phyloP scores from a whole-genome alignment of 129 eudicot genomes.

The Tagetes erecta region DNA sequence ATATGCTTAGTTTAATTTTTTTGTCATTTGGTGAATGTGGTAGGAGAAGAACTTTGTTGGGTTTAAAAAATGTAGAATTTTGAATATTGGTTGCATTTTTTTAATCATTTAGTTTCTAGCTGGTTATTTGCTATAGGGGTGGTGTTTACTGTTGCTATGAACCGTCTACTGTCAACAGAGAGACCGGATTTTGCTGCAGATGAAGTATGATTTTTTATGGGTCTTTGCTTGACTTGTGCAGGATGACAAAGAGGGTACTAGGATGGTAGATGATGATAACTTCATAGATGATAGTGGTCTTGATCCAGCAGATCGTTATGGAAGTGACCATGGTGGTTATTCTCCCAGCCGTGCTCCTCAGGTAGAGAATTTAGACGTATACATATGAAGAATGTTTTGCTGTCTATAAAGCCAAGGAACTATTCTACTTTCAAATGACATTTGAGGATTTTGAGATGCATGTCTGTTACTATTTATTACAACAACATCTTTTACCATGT shows the following conservation, averaged over 20 bases:
- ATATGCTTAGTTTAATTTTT: neutral
- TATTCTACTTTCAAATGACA: neutral
- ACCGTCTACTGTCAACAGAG: neutral
- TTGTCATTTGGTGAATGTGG: slow-evolving; percentile 9
- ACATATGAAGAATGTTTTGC: neutral
- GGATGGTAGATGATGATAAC: slow-evolving; percentile 79
- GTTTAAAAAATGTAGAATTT: neutral
- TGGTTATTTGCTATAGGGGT: neutral
- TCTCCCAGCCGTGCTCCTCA: slow-evolving; percentile 88
- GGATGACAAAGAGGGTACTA: slow-evolving; percentile 82
- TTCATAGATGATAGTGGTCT: slow-evolving; percentile 93
- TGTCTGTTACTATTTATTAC: slow-evolving; percentile 15
- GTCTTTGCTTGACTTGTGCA: slow-evolving; percentile 27
- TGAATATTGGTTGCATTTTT: neutral
- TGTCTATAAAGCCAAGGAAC: neutral
- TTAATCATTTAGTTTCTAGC: neutral
- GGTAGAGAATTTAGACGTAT: slow-evolving; percentile 34
- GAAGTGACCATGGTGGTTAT: slow-evolving; percentile 60
- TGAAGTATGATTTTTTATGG: neutral
- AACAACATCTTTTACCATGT: neutral
- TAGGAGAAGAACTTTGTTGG: neutral
- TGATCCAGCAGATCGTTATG: slow-evolving; percentile 77
- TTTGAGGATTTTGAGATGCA: slow-evolving; percentile 1
- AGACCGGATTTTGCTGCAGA: neutral
- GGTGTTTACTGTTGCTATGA: slow-evolving; percentile 17